These are phyloP conservation scores for Raphanus sativus DNA, from an alignment of 345 rosid genomes.

Conservation along the genomic window DNA sequence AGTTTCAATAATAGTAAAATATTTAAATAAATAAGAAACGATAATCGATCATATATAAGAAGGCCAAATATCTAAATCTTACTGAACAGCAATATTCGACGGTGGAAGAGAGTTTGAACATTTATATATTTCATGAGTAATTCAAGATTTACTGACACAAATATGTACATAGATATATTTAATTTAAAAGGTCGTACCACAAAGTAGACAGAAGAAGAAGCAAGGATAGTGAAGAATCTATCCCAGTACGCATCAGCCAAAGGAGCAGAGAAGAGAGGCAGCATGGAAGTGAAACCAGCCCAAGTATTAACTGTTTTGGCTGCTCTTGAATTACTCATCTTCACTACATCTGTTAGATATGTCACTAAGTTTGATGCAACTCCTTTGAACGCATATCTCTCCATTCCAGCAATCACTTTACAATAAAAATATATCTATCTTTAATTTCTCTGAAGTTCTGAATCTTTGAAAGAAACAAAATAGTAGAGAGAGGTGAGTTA, in stretches of 20 bases:
- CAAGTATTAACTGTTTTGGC: constrained; percentile 90
- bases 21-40: not conserved
- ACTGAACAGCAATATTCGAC: not conserved
- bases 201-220: constrained; percentile 73
- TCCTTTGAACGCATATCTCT: constrained; percentile 98
- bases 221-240: constrained; percentile 63
- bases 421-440: not conserved
- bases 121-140: not conserved
- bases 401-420: constrained; percentile 76
- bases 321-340: constrained; percentile 85
- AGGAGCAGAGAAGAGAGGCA: constrained; percentile 82
- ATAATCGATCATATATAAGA: not conserved
- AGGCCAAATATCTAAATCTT: not conserved
- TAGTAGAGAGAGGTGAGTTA: not conserved
- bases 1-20: not conserved
- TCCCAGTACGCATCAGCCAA: constrained; percentile 85
- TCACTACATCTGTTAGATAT: constrained; percentile 76
- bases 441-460: not conserved
- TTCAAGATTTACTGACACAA: not conserved
- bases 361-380: constrained; percentile 93
- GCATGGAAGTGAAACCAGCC: constrained; percentile 89
- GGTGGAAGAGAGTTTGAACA: not conserved
- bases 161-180: not conserved
- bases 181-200: constrained; percentile 46
- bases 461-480: constrained; percentile 13